Evolutionary conservation across 192 early-diverging fungal species (phyloP), one percentile per base, ranked within the genome.

Genomic region (Umbelopsis isabellina): DNA sequence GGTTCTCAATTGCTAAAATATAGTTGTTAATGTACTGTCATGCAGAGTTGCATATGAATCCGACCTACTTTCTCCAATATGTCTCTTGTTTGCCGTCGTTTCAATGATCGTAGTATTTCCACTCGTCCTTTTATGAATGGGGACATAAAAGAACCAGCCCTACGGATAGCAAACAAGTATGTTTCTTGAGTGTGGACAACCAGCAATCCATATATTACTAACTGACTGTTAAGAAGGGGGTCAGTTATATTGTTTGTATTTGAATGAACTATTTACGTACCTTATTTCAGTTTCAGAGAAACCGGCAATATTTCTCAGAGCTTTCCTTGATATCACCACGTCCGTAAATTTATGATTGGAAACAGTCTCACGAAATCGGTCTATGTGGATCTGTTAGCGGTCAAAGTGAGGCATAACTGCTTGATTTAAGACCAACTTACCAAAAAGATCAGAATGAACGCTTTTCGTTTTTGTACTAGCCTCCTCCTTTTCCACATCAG

Each of bases 141-240:
- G 11, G 83, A 80, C 30, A 84, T 75, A 53, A 81, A 84, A 1
- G 72, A 49, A 0, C 83, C 83, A 30, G 79, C 80, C 27, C 76
- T 49, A 10, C 67, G 76, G 18, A 84, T 76, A 20, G 83, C 45
- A 65, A 84, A 82, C 46, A 78, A 47, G 33, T 82, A 82, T 1
- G 78, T 27, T 18, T 79, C 79, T 71, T 81, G 70, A 7, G 55
- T 58, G 47, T 77, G 75, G 35, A 72, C 67, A 2, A 77, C n/a
- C 46, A 77, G 35, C 10, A 77, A 37, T 1, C 75, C 75, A 66
- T 72, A 47, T 22, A 44, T 69, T 12, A 68, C 48, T 23, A 77
- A 58, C 16, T 72, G 67, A 21, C 70, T 77, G 45, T 9, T 8
- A 20, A 18, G 11, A 9, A n/a, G n/a, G 2, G 16, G 20, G n/a